Percentiles rank a stretch among this genome's conserved stretches.
Conservation (phyloP, 108 stramenopile species). For the Skeletonema potamos region DNA sequence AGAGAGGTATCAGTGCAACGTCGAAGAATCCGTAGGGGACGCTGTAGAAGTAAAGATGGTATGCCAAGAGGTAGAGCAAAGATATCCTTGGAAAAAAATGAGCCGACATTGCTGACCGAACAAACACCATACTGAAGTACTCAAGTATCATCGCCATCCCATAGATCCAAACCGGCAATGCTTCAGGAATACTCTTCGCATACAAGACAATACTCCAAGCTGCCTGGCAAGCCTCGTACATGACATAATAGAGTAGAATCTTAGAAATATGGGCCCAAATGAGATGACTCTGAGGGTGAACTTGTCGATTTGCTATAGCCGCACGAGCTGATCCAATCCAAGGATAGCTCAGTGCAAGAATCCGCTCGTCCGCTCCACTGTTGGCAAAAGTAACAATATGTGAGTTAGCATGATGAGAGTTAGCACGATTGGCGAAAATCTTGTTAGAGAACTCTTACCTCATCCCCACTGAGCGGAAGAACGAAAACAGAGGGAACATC, state of each 20-base stretch:
- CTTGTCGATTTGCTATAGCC: constrained; percentile 32
- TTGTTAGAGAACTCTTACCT: constrained; percentile 52
- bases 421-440: constrained; percentile 58
- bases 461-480: constrained; percentile 50
- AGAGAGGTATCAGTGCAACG: constrained; percentile 52
- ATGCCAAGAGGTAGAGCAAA: constrained; percentile 55
- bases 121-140: constrained; percentile 67
- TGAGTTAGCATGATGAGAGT: constrained; percentile 63
- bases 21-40: constrained; percentile 66
- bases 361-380: constrained; percentile 52
- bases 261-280: constrained; percentile 47
- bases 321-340: constrained; percentile 61
- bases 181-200: constrained; percentile 57
- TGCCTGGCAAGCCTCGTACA: constrained; percentile 74
- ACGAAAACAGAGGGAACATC: constrained; percentile 64
- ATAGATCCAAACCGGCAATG: constrained; percentile 59
- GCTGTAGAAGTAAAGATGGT: constrained; percentile 71
- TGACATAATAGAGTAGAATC: constrained; percentile 61
- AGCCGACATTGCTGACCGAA: constrained; percentile 42
- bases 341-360: constrained; percentile 61
- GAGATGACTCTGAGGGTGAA: constrained; percentile 46
- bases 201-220: constrained; percentile 67
- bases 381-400: constrained; percentile 46
- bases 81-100: constrained; percentile 63
- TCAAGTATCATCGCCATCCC: constrained; percentile 69